A percentile compares a stretch with the other conserved stretches of the same genome.
Evolutionary conservation across 257 asterid species (phyloP).

Genomic region (Petunia secreta): DNA sequence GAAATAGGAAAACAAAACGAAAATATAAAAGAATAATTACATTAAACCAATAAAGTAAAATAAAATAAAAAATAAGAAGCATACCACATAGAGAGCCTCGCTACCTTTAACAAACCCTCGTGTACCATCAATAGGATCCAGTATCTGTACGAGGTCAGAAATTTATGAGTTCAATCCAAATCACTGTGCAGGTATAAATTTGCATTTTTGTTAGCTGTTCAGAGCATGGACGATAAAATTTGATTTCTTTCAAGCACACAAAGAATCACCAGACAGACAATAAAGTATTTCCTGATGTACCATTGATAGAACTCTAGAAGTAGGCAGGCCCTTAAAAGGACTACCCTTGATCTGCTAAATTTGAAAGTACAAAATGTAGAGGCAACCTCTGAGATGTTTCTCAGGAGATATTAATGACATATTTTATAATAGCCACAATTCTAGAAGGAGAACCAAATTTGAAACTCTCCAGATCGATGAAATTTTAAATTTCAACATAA

Average conservation of each 20-base stretch:
- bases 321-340: background rate
- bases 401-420: conserved; percentile 11
- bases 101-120: conserved; percentile 92
- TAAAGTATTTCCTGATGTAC: background rate
- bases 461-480: background rate
- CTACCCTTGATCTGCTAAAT: background rate
- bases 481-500: background rate
- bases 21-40: conserved; percentile 10
- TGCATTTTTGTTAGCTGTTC: conserved; percentile 6
- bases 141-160: conserved; percentile 53
- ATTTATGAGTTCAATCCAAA: conserved; percentile 15
- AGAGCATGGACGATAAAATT: conserved; percentile 3
- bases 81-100: conserved; percentile 93
- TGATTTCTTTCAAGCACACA: conserved; percentile 9
- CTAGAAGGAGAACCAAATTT: conserved; percentile 22
- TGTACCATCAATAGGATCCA: conserved; percentile 99
- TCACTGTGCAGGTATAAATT: conserved; percentile 16
- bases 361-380: background rate
- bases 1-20: conserved; percentile 25
- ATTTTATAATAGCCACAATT: background rate
- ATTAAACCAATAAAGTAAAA: background rate
- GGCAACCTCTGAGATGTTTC: background rate
- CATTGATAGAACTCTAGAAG: background rate
- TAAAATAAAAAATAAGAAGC: conserved; percentile 35
- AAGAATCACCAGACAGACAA: background rate